Evolutionary conservation across 164 flowering plant genomes (phyloP), one percentile per base, ranked within the genome.

Genomic region (Cinnamomum micranthum): DNA sequence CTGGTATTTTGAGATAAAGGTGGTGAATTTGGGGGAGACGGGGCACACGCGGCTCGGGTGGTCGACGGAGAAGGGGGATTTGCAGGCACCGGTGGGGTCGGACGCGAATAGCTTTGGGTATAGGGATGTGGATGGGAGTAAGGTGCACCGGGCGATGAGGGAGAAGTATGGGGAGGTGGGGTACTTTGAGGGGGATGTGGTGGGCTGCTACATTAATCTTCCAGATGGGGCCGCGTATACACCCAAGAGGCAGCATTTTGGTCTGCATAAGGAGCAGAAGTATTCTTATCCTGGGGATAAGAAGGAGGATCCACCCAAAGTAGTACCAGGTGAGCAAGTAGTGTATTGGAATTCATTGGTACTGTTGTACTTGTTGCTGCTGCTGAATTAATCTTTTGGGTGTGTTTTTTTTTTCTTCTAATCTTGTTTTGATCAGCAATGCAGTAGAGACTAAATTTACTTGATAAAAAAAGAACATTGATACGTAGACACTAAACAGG

Each of bases 31-130:
- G 81, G 99, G 99, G 35, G 95, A 87, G 31, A 84, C 90, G 0
- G 99, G 99, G 78, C 99, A 96, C 75, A 91, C 95, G 2, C 84
- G 99, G 74, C 82, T 96, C 0, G 99, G 99, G n/a, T 96, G 97
- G 95, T 84, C 97, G 12, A 94, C 87, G 11, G 97, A 94, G 82
- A 93, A 92, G 58, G 99, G 98, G 76, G 98, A 96, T 74, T 84
- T 96, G 87, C 99, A 96, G 85, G 98, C 97, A 1, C 99, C 99
- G 0, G 99, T 96, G 4, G 99, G 99, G 50, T 96, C 91, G 51
- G 98, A 94, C 84, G 92, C 78, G 22, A 88, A 90, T 70, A 92
- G 99, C 81, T 96, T 84, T 68, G 99, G 93, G 69, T 94, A 91
- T 73, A 87, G 99, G 77, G 99, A 96, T 74, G 75, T 94, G 71